Evolutionary conservation across 176 grass and related monocot species (phyloP), one percentile per base, ranked within the genome.

Genomic region (Avena insularis): DNA sequence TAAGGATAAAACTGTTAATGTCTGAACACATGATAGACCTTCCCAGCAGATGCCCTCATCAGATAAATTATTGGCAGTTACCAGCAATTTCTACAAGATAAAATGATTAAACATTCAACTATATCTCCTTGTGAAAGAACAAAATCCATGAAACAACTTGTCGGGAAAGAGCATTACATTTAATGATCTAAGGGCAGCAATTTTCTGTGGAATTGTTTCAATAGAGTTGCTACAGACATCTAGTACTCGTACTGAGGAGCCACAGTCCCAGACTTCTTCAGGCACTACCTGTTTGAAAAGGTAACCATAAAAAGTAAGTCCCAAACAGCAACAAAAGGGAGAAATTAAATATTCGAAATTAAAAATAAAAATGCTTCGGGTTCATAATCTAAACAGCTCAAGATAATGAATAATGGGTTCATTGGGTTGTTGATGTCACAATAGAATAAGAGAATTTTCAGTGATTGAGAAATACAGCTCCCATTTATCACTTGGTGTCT

Each of bases 241-340:
- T 60, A 98, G 71, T 85, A 95, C 80, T 61, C 96, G 85, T 89
- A 91, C 46, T 9, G 93, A 93, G 38, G 84, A 71, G 31, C 92
- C 96, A 91, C 92, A 98, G 47, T 79, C 85, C 96, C 96, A 95
- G 55, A 94, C 88, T 94, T 98, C 96, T 64, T 98, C 92, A 82
- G 96, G 96, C 50, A 98, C 84, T 74, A 20, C 90, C 96, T 98
- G 92, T 49, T 79, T 19, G 19, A 48, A 85, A 43, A 74, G 23
- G 81, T 29, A 38, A 71, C 17, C 47, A 82, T n/a, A 64, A 27
- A 19, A 31, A 45, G 76, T 59, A 85, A 84, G 6, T 77, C 23
- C 11, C 66, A 49, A 79, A 68, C 21, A 71, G 31, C 75, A 75
- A 72, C 20, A 4, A 29, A 64, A 64, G 64, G 27, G 9, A 5